Percentiles rank a stretch among this genome's conserved stretches.
phyloP scores from a whole-genome alignment of 257 asterid species.

The Orobanche coerulescens region DNA sequence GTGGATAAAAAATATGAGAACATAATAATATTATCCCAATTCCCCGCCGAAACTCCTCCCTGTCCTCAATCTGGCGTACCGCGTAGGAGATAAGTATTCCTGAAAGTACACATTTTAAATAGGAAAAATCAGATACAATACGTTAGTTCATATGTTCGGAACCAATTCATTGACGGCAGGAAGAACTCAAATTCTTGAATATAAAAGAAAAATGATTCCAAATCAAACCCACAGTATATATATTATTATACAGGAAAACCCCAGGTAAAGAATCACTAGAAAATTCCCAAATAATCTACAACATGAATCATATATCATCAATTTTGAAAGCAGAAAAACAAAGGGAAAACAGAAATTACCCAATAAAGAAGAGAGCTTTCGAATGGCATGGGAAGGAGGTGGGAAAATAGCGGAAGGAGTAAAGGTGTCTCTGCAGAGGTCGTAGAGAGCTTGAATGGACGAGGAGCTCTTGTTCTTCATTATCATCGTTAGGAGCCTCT shows the following conservation, averaged over 20 bases:
- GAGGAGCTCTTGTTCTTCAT: constrained; percentile 34
- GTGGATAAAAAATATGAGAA: no score
- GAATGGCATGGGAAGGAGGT: constrained; percentile 49
- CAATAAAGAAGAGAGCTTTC: constrained; percentile 51
- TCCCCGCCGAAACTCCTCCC: no score
- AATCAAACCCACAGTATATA: constrained; percentile 10
- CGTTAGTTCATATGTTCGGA: background rate
- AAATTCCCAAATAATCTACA: background rate
- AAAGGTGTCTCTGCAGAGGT: constrained; percentile 58
- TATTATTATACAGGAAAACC: background rate
- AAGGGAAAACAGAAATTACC: constrained; percentile 31
- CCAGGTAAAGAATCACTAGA: constrained; percentile 2
- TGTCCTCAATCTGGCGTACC: no score
- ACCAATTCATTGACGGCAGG: background rate
- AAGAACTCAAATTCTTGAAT: background rate
- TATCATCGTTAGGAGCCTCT: constrained; percentile 48
- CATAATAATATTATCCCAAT: no score
- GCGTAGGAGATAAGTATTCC: no score
- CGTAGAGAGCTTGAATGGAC: constrained; percentile 64
- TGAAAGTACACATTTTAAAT: no score
- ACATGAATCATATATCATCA: no score
- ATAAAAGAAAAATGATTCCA: background rate
- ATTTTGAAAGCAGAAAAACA: background rate
- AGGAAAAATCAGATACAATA: no score
- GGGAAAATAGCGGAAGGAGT: constrained; percentile 38